These are phyloP conservation scores for Schizophyllum commune DNA, from an alignment of 1,284 basidiomycete genomes.

Conservation along the genomic window DNA sequence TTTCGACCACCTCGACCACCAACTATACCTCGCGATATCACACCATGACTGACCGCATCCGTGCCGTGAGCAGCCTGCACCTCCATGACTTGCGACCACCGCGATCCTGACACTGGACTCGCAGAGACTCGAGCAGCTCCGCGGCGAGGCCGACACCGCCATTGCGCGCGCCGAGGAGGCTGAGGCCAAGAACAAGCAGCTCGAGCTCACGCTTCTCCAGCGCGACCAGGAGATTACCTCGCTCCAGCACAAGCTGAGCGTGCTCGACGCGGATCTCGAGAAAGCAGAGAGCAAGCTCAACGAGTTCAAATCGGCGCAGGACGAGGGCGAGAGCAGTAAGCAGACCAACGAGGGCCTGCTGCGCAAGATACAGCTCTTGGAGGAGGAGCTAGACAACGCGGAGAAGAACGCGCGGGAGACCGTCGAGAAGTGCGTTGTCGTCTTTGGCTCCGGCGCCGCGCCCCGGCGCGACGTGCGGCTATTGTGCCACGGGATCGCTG, in stretches of 20 bases:
- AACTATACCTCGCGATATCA: not conserved
- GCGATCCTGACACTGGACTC: too few species aligned
- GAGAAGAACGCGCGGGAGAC: constrained; percentile 98
- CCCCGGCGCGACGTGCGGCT: constrained; percentile 10
- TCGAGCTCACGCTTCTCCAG: constrained; percentile 73
- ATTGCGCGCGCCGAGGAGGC: constrained; percentile 74
- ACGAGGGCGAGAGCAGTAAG: constrained; percentile 71
- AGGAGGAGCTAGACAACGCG: constrained; percentile 91
- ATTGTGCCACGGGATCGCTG: not conserved
- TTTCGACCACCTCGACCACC: too few species aligned
- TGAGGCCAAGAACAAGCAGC: constrained; percentile 81
- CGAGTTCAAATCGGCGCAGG: constrained; percentile 63
- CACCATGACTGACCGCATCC: constrained; percentile 66
- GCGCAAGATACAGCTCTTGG: constrained; percentile 88
- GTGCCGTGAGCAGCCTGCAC: constrained; percentile 58
- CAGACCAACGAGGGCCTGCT: constrained; percentile 70
- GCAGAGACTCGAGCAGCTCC: constrained; percentile 68
- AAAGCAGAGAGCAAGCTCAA: constrained; percentile 68
- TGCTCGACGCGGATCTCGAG: constrained; percentile 72
- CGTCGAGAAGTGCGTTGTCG: constrained; percentile 80
- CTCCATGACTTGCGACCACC: too few species aligned
- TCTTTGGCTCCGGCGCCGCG: constrained; percentile 12
- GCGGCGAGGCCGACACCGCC: constrained; percentile 82
- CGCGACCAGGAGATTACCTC: constrained; percentile 90
- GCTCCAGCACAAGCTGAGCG: constrained; percentile 67